phyloP scores from a whole-genome alignment of 495 filamentous ascomycete genomes.

The Penicillium samsonianum region DNA sequence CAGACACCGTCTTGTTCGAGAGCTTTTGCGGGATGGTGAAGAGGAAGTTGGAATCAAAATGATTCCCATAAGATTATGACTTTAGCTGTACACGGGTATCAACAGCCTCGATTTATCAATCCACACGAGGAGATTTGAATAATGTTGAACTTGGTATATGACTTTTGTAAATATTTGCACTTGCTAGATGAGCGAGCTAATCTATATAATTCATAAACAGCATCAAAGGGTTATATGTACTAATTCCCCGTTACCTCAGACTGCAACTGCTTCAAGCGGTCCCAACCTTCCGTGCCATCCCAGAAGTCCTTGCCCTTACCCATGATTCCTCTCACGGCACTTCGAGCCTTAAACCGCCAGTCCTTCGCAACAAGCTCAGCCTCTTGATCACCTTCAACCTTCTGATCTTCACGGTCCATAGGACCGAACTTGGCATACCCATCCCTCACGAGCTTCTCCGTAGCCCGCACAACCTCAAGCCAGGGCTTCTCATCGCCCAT shows the following conservation, averaged over 20 bases:
- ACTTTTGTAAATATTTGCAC: conserved; percentile 4
- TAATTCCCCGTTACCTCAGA: conserved; percentile 42
- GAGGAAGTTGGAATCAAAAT: conserved; percentile 43
- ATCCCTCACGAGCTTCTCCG: conserved; percentile 48
- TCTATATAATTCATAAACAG: conserved; percentile 7
- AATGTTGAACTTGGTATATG: conserved; percentile 5
- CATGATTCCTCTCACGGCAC: conserved; percentile 75
- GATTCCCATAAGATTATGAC: background rate
- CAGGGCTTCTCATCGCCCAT: conserved; percentile 52
- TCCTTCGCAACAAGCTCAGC: conserved; percentile 49
- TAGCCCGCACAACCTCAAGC: conserved; percentile 50
- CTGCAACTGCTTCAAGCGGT: conserved; percentile 55
- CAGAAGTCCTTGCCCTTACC: conserved; percentile 80
- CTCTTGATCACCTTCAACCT: conserved; percentile 28
- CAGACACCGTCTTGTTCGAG: conserved; percentile 76
- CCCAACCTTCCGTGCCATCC: conserved; percentile 76
- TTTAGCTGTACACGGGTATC: background rate
- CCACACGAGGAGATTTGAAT: background rate
- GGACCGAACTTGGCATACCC: conserved; percentile 51
- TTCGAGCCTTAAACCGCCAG: conserved; percentile 89
- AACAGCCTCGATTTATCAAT: background rate
- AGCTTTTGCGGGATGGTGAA: conserved; percentile 84
- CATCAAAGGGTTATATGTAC: conserved; percentile 12
- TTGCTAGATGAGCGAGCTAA: background rate
- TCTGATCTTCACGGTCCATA: conserved; percentile 40